A percentile compares a stretch with the other conserved stretches of the same genome.
phyloP scores from a whole-genome alignment of 2,329 filamentous ascomycete genomes.

The Madurella mycetomatis region DNA sequence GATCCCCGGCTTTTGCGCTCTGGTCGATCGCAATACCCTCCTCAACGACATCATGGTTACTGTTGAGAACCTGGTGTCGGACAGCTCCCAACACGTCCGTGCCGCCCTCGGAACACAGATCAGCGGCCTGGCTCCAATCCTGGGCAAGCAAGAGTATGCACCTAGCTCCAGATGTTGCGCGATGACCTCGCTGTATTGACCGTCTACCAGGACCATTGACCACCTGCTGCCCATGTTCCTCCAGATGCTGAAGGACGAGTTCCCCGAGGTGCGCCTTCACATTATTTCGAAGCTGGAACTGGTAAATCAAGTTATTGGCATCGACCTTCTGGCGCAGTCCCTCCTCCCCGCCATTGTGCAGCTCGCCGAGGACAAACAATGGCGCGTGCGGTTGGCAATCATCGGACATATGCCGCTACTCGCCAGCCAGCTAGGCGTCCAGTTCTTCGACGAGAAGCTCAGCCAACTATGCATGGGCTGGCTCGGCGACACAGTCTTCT shows the following conservation, averaged over 20 bases:
- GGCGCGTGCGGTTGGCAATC: slow-evolving; percentile 94
- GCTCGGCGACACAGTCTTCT: slow-evolving; percentile 98
- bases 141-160: slow-evolving; percentile 92
- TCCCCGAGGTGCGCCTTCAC: slow-evolving; percentile 94
- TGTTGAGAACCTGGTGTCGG: slow-evolving; percentile 92
- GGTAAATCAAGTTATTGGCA: slow-evolving; percentile 98
- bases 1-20: slow-evolving; percentile 91
- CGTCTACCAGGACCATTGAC: slow-evolving; percentile 71
- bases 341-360: slow-evolving; percentile 96
- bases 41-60: slow-evolving; percentile 96
- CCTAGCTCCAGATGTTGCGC: background rate
- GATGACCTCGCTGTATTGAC: slow-evolving; percentile 12
- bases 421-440: slow-evolving; percentile 89
- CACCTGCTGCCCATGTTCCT: slow-evolving; percentile 98
- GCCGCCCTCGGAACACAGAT: slow-evolving; percentile 95
- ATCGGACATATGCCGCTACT: slow-evolving; percentile 98
- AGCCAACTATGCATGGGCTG: slow-evolving; percentile 96
- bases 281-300: slow-evolving; percentile 99
- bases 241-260: slow-evolving; percentile 99
- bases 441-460: slow-evolving; percentile 98
- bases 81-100: slow-evolving; percentile 93
- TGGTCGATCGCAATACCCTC: slow-evolving; percentile 82
- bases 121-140: slow-evolving; percentile 89
- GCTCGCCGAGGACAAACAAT: slow-evolving; percentile 97
- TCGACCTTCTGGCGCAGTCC: slow-evolving; percentile 92